Base-by-base conservation (phyloP, 2,329 filamentous ascomycete species). In the Aspergillus clavatus region DNA sequence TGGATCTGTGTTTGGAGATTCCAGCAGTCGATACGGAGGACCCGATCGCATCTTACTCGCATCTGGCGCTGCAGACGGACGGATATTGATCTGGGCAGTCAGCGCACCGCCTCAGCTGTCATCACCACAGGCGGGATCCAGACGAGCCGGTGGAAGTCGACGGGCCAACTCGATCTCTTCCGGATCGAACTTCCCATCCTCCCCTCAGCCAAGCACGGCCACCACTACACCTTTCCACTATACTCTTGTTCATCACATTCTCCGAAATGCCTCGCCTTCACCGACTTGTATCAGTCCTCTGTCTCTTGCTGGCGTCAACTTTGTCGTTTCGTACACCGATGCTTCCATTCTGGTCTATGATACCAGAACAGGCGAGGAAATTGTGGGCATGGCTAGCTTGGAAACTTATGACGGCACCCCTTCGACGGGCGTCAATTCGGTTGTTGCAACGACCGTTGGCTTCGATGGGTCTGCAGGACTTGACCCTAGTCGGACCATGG, bases 211-310 rank as follows among this genome's bases (percentile, higher is more conserved):
- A 5, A 95, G 84, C 50, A 82, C 87, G 38, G 89, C 89, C 5
- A 90, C 87, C 16, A 83, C 81, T 50, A 93, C 87, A 2, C 87
- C 89, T 0, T 97, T 97, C 72, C 79, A 89, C 60, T 84, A 93
- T 63, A 90, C 86, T 0, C 79, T 97, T 7, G 80, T 98, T 22
- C 91, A 96, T 62, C 87, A 87, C 39, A 95, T 98, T 46, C 74
- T 81, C 39, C 81, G 89, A 43, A 67, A 80, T 2, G 83, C 86
- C 39, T 80, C 76, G 38, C 78, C 78, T 12, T 90, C 86, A 35
- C 91, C 93, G 5, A 97, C 93, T 0, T 93, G 86, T 61, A 97
- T 98, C 59, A 86, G 86, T n/a, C 85, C 91, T 0, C 75, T 97
- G n/a, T 87, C 87, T 36, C 73, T 81, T 12, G 82, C 80, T 2